Base-by-base conservation (phyloP, 1,139 yeast genomes). In the Candida tetrigidarum region DNA sequence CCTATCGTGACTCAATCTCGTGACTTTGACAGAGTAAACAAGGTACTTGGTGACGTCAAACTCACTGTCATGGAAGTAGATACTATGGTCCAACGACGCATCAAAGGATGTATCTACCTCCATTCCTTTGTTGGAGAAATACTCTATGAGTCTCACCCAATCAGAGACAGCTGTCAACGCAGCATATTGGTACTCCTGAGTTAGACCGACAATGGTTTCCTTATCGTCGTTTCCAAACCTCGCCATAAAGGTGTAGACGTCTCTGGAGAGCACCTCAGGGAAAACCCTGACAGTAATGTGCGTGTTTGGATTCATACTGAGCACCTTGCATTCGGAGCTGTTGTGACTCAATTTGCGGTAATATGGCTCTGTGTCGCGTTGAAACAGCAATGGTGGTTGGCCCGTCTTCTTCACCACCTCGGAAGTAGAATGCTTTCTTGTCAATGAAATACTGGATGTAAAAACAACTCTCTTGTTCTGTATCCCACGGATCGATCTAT, bases 161-260 rank as follows among this genome's bases (percentile, higher is more conserved):
- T 86, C 95, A 0, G 87, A 75, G 19, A 84, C 66, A 46, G 80
- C 80, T 1, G 85, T 85, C 43, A 86, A 62, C 0, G 86, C 89
- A 19, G 78, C 81, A 58, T 77, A 82, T 50, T 82, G 78, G 58
- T 71, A 79, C 8, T 47, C 49, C 8, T 37, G 41, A 15, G 48
- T 50, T 16, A 54, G 50, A 28, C 46, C 46, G 9, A 30, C 39
- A 54, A 38, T 38, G 56, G 53, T 48, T 54, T 47, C 51, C 44
- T 62, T 59, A n/a, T 54, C 55, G n/a, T 57, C 59, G 16, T 65
- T 70, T 42, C 72, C 74, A 55, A 73, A 72, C 51, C 62, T 64
- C 8, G 72, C 71, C n/a, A n/a, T n/a, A 66, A 77, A 78, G 55
- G 67, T 74, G 23, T 51, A 59, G 16, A 48, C 49, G 1, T 57